Conservation (phyloP, 164 flowering plant species). For the Brasenia schreberi region DNA sequence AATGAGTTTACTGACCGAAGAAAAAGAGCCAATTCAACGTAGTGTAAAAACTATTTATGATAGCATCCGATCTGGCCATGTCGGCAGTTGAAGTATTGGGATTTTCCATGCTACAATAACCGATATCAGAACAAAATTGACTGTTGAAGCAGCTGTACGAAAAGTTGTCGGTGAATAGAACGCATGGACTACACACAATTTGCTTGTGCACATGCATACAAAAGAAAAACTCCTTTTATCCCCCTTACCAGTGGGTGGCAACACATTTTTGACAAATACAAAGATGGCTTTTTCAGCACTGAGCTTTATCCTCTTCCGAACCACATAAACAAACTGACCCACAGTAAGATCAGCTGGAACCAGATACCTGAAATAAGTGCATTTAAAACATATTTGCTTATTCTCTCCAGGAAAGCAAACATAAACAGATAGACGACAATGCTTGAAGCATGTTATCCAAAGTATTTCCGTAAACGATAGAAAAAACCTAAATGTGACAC, state of each 20-base stretch:
- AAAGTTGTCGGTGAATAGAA: too few relatives aligned
- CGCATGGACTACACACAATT: too few relatives aligned
- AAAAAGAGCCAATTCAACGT: too few relatives aligned
- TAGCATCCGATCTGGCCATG: too few relatives aligned
- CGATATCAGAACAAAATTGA: too few relatives aligned
- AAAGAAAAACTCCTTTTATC: background rate
- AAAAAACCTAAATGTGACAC: background rate
- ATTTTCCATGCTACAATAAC: too few relatives aligned
- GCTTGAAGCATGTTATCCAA: background rate
- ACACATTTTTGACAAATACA: slow-evolving; percentile 60
- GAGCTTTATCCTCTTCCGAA: slow-evolving; percentile 77
- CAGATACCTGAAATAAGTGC: slow-evolving; percentile 44
- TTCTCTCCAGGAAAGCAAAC: background rate
- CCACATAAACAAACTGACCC: slow-evolving; percentile 84
- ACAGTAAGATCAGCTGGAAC: slow-evolving; percentile 90
- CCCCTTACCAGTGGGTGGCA: slow-evolving; percentile 77
- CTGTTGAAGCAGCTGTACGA: too few relatives aligned
- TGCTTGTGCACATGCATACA: background rate
- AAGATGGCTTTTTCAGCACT: slow-evolving; percentile 80
- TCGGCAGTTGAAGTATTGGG: too few relatives aligned
- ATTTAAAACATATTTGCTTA: background rate
- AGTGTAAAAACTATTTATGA: too few relatives aligned
- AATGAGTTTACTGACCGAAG: too few relatives aligned
- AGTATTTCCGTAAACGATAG: too few relatives aligned
- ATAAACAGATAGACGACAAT: background rate